Evolutionary conservation across 2,329 filamentous ascomycete genomes (phyloP), one percentile per base, ranked within the genome.

Genomic region (Clarireedia sp.): DNA sequence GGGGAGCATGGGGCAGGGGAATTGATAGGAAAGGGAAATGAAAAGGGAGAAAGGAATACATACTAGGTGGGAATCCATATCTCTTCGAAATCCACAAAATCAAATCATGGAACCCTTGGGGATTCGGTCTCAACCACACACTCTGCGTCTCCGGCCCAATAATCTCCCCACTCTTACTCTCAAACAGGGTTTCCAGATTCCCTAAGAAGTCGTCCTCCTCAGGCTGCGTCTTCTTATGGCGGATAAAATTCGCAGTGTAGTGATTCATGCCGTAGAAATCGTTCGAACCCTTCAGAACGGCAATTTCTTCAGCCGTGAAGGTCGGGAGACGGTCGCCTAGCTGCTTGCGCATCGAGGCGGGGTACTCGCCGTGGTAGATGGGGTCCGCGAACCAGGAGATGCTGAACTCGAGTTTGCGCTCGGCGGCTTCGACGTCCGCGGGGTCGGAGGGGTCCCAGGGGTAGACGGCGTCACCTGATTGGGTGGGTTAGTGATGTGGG

Each of bases 201-300:
- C 90, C 90, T 12, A 82, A 74, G 70, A 82, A 83, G 73, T 95
- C 89, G 50, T 86, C 78, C 3, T 75, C 74, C 1, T 80, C 76
- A 0, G 87, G 73, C 48, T 78, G 73, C 6, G 78, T 79, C 7
- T 79, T 77, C 66, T 82, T 81, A 73, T 91, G 85, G 70, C 83
- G 85, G 73, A 95, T 84, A 73, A 88, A 95, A 77, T 94, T 89
- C 67, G 89, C 86, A 50, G 88, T 91, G 76, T 95, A 95, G 77
- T 90, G 87, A 76, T 95, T 95, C 88, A 92, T 92, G 70, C 89
- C 90, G 71, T 95, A 95, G 73, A 95, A 95, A 75, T 95, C 90
- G 70, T 94, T 94, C 68, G 85, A 89, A n/a, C 87, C 89, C 66
- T 86, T 78, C 46, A 95, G 83, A n/a, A 94, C 75, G 2, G 80